These are phyloP conservation scores for Fusarium buxicola DNA, from an alignment of 2,329 filamentous ascomycete genomes.

Conservation along the genomic window DNA sequence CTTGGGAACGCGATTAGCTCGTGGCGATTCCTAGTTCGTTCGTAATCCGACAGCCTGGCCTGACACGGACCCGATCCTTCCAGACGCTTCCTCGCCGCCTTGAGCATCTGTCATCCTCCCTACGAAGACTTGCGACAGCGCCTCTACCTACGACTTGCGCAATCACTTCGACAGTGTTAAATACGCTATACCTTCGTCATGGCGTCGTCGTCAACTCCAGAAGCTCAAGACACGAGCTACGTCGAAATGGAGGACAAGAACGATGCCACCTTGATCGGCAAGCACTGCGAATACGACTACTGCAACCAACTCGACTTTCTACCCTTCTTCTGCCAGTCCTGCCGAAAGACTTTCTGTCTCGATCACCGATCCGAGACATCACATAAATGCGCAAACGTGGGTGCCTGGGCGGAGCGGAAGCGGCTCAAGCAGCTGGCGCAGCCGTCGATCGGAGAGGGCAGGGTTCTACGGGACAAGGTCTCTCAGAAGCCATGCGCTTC, in stretches of 20 bases:
- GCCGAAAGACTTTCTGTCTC: conserved; percentile 85
- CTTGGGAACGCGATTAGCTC: conserved; percentile 6
- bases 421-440: conserved; percentile 65
- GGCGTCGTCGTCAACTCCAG: conserved; percentile 62
- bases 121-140: conserved; percentile 44
- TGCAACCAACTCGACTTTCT: conserved; percentile 97
- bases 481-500: conserved; percentile 76
- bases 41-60: conserved; percentile 42
- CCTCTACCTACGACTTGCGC: conserved; percentile 42
- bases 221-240: conserved; percentile 66
- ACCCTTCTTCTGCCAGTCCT: conserved; percentile 93
- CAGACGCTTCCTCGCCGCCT: conserved; percentile 49
- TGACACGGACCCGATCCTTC: conserved; percentile 49
- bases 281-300: conserved; percentile 90
- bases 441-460: conserved; percentile 66
- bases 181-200: conserved; percentile 53
- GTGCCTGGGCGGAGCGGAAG: conserved; percentile 71
- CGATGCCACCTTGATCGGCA: conserved; percentile 87
- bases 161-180: conserved; percentile 22
- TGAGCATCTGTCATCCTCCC: conserved; percentile 39
- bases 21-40: conserved; percentile 16
- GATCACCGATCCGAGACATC: conserved; percentile 90
- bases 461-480: conserved; percentile 65
- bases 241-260: conserved; percentile 76
- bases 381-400: conserved; percentile 74